Base-by-base conservation (phyloP, 139 green algal species). In the Micractinium sp. region DNA sequence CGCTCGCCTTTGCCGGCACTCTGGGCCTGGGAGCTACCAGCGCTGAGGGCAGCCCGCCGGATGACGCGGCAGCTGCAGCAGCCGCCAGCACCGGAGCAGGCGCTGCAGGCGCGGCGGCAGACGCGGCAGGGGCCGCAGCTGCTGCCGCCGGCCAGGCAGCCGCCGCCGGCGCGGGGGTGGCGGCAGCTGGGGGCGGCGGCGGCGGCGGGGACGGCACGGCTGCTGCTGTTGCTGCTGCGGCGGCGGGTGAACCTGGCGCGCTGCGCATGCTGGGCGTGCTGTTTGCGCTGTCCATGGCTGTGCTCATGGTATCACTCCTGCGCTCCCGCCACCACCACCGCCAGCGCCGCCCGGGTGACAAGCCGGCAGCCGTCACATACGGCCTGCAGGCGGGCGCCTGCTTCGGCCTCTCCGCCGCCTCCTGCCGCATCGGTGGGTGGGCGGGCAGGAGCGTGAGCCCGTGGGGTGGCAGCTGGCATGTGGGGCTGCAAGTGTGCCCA, bases 391-490 rank as follows among this genome's bases (percentile, higher is more conserved):
- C 96, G 36, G 96, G 96, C 56, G 95, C 94, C 0, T 98, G 93
- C 90, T 98, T 98, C 90, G 96, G 96, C 22, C 88, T 97, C 31
- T 96, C 93, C 19, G 95, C 96, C 2, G 94, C 93, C 15, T 90
- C 91, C n/a, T 95, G 94, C 82, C 77, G 94, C 4, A 96, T 94
- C 82, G 93, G 93, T 85, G 61, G 2, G 88, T 22, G n/a, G 38
- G 25, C 23, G 41, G 78, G 78, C 13, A 39, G 60, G 31, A 9
- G 29, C 53, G n/a, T 18, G 63, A 47, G 73, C 47, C 47, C 47
- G 9, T 56, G 63, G 19, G 63, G 20, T 29, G 63, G 22, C 20
- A 71, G 12, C 20, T 9, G 73, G 5, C 73, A 19, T 5, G 63
- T 2, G 3, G 31, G 0, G 9, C 4, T 39, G 14, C 67, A n/a